Evolutionary conservation across 2,329 filamentous ascomycete species (phyloP).

Genomic region (Colletotrichum eleusines): DNA sequence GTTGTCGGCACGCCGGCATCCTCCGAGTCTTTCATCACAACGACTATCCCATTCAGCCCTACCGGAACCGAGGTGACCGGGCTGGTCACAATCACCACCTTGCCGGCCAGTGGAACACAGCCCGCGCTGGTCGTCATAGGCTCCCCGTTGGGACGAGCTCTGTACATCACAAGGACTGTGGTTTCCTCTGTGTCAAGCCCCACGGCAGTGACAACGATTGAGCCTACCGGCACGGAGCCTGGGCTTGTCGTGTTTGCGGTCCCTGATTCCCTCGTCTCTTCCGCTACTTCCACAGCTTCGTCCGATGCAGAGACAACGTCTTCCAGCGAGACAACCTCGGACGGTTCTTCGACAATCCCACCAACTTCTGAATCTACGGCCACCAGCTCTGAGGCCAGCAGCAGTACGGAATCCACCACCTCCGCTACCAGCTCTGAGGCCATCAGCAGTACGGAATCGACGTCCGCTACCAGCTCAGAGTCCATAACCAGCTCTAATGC

Average conservation of each 20-base stretch:
- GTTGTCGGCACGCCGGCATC: constrained; percentile 15
- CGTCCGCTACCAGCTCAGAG: too few species aligned
- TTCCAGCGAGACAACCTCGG: neutral
- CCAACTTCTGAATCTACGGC: neutral
- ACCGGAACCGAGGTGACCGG: constrained; percentile 14
- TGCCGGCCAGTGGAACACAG: constrained; percentile 23
- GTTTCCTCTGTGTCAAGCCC: neutral
- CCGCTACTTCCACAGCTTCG: neutral
- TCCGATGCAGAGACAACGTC: neutral
- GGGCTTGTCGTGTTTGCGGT: constrained; percentile 4
- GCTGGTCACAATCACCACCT: constrained; percentile 17
- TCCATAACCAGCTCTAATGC: too few species aligned
- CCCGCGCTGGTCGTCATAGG: neutral
- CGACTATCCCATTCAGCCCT: constrained; percentile 26
- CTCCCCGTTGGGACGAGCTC: neutral
- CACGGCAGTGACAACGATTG: neutral
- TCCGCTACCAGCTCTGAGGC: too few species aligned
- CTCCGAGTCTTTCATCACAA: constrained; percentile 17
- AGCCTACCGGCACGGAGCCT: neutral
- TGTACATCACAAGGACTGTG: neutral
- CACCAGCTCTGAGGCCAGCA: neutral
- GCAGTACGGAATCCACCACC: neutral
- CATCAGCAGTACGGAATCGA: too few species aligned
- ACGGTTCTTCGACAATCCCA: neutral
- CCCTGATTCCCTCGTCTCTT: neutral